Conservation (phyloP, 2,329 filamentous ascomycete species). For the Epichloe typhina region DNA sequence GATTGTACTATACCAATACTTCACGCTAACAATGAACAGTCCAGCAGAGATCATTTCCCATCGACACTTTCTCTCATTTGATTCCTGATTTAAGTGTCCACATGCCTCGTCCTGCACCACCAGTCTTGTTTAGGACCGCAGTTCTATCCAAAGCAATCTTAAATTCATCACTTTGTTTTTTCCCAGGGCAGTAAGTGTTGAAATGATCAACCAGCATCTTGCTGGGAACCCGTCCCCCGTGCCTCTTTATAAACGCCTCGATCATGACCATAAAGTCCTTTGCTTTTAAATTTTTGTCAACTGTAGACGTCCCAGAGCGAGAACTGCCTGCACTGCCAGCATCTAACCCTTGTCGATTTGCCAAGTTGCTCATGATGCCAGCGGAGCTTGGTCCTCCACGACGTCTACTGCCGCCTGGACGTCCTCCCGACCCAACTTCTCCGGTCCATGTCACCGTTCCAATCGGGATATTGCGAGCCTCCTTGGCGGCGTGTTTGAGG, state of each 20-base stretch:
- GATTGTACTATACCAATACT: background rate
- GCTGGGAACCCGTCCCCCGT: constrained; percentile 70
- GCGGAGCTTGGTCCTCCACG: constrained; percentile 40
- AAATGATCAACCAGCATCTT: constrained; percentile 87
- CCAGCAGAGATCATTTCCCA: background rate
- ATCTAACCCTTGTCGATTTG: constrained; percentile 41
- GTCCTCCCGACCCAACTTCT: constrained; percentile 62
- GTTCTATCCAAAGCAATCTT: constrained; percentile 67
- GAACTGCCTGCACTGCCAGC: constrained; percentile 30
- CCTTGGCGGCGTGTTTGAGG: constrained; percentile 58
- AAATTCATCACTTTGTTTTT: constrained; percentile 64
- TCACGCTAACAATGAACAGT: background rate
- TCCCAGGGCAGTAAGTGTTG: constrained; percentile 54
- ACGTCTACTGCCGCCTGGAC: constrained; percentile 44
- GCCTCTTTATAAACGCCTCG: constrained; percentile 61
- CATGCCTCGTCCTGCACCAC: constrained; percentile 37
- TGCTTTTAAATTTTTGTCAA: constrained; percentile 29
- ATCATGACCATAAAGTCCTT: constrained; percentile 62
- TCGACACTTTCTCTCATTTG: constrained; percentile 8
- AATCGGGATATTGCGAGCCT: constrained; percentile 59
- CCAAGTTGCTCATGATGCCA: constrained; percentile 42
- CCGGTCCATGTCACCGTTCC: constrained; percentile 94
- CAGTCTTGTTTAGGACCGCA: constrained; percentile 53
- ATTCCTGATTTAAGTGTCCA: constrained; percentile 34
- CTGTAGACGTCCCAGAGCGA: constrained; percentile 30